Conservation (phyloP, 805 yeast genomes). For the Pichia deserticola region DNA sequence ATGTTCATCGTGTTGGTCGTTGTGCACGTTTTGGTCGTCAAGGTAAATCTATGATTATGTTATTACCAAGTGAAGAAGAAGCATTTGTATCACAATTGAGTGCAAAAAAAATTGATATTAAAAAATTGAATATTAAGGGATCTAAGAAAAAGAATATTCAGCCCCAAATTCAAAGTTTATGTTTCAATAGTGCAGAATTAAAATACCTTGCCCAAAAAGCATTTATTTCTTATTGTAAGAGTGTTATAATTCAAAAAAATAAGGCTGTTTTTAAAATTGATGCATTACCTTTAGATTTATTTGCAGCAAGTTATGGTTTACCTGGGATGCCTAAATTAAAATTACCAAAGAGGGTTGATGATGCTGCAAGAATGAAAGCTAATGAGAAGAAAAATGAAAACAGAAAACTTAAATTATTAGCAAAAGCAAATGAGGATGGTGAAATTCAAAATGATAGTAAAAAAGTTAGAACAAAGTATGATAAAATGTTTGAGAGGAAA, state of each 20-base stretch:
- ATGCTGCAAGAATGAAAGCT: slow-evolving; percentile 33
- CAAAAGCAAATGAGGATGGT: slow-evolving; percentile 58
- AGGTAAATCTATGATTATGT: slow-evolving; percentile 76
- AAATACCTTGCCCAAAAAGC: slow-evolving; percentile 95
- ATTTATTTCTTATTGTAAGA: slow-evolving; percentile 82
- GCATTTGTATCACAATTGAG: slow-evolving; percentile 61
- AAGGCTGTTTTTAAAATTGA: slow-evolving; percentile 77
- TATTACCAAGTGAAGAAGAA: slow-evolving; percentile 77
- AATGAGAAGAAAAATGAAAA: slow-evolving; percentile 79
- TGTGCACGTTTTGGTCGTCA: slow-evolving; percentile 79
- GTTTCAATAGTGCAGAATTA: slow-evolving; percentile 86
- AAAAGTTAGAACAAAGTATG: slow-evolving; percentile 78
- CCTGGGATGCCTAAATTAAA: slow-evolving; percentile 96
- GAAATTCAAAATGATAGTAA: slow-evolving; percentile 37
- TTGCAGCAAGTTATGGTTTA: slow-evolving; percentile 81
- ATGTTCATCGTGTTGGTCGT: slow-evolving; percentile 87
- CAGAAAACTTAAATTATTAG: slow-evolving; percentile 53
- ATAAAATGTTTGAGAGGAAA: slow-evolving; percentile 90
- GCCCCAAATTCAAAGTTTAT: slow-evolving; percentile 78
- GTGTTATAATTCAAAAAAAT: slow-evolving; percentile 80
- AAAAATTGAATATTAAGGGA: slow-evolving; percentile 65
- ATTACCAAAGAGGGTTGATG: slow-evolving; percentile 38
- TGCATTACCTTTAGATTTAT: slow-evolving; percentile 71
- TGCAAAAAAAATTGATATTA: slow-evolving; percentile 59
- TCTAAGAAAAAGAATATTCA: slow-evolving; percentile 67